Conservation (phyloP, 148 eudicot species). For the Arctostaphylos glauca region DNA sequence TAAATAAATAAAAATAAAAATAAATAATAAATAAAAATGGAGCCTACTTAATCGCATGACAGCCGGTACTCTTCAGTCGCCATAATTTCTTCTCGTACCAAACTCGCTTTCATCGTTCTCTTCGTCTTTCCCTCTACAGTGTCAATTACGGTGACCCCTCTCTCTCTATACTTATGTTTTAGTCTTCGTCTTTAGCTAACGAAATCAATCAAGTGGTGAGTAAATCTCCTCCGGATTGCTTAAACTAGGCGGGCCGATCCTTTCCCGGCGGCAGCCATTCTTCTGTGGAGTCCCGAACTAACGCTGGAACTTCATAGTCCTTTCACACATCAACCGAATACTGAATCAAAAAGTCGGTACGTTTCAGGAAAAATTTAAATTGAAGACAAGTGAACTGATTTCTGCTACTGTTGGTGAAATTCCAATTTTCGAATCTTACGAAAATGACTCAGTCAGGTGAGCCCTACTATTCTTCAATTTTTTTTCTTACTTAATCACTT, state of each 20-base stretch:
- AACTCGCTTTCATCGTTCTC: background rate
- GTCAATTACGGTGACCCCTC: background rate
- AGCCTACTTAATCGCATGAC: no score
- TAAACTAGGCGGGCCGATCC: background rate
- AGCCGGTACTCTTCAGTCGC: no score
- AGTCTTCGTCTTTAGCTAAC: background rate
- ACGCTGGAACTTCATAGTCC: no score
- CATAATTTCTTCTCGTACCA: no score
- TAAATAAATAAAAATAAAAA: no score
- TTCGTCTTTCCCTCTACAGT: background rate
- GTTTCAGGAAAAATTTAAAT: background rate
- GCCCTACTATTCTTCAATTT: background rate
- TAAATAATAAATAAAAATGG: no score
- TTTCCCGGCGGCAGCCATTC: background rate
- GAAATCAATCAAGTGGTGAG: background rate
- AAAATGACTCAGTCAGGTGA: slow-evolving; percentile 19
- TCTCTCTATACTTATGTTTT: background rate
- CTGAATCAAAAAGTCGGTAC: slow-evolving; percentile 1
- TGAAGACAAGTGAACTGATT: background rate
- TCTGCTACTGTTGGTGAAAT: background rate
- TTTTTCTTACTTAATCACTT: background rate
- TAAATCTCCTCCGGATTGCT: background rate
- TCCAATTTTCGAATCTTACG: background rate
- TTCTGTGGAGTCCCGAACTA: background rate
- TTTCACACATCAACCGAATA: no score